These are phyloP conservation scores for Talaromyces sp. DNA, from an alignment of 2,329 filamentous ascomycete species.

Conservation along the genomic window DNA sequence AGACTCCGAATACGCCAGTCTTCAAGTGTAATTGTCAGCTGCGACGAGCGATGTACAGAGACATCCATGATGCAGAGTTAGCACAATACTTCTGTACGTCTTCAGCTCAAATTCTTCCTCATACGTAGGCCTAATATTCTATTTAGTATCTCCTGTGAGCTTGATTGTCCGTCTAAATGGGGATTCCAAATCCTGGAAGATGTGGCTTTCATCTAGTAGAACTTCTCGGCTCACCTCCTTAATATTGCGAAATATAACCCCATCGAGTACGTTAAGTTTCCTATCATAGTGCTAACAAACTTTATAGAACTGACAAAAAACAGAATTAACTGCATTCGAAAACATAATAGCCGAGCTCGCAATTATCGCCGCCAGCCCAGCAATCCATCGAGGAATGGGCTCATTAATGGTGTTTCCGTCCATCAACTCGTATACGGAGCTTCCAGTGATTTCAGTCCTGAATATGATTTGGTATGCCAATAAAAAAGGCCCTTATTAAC, in stretches of 20 bases:
- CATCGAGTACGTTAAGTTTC: not conserved
- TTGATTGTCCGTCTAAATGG: not conserved
- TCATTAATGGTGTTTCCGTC: not conserved
- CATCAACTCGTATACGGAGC: not conserved
- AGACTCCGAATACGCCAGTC: not conserved
- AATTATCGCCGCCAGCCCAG: not conserved
- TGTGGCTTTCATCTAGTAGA: not conserved
- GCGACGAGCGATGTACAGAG: not conserved
- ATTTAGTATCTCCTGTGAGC: not conserved
- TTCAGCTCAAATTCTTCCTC: not conserved
- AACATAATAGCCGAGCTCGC: not conserved
- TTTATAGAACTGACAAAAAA: not conserved
- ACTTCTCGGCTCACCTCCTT: not conserved
- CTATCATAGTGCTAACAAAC: not conserved
- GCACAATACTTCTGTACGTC: not conserved
- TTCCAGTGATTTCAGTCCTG: not conserved
- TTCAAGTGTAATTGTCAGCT: constrained; percentile 2
- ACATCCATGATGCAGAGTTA: not conserved
- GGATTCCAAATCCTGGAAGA: not conserved
- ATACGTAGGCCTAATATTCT: not conserved
- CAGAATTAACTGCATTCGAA: not conserved
- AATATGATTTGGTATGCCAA: constrained; percentile 4
- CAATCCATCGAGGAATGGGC: not conserved
- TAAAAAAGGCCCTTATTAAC: not conserved
- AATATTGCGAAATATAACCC: not conserved